Evolutionary conservation across 768 basidiomycete species (phyloP), one percentile per base, ranked within the genome.

Genomic region (Suillus tomentosus): DNA sequence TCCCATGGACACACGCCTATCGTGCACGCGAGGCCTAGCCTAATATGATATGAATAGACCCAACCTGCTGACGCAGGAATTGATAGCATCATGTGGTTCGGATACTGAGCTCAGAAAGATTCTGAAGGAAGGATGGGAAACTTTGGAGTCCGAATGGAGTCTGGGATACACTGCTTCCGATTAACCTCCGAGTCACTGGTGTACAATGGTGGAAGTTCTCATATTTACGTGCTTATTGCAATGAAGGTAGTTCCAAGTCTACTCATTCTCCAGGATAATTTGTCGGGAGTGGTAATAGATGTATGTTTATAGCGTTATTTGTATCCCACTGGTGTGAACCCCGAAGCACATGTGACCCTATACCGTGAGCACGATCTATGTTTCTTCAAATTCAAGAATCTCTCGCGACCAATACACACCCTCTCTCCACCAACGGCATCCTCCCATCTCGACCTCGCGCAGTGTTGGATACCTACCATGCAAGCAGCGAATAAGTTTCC

Each of bases 341-440:
- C 19, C 13, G 19, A 37, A 54, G 19, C 6, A 54, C 19, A 36
- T 54, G 34, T 6, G 10, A 10, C 5, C 5, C 19, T 54, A 31
- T 24, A 57, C 22, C 31, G 31, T 31, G 31, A 31, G 14, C 39
- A 27, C 10, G 24, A 57, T 40, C 15, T 27, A 40, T 5, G 17
- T 40, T 34, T 54, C 39, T 24, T 57, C 56, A 40, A 40, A 40
- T 19, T 57, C 56, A 40, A 57, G 15, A 27, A 57, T 17, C 39
- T 57, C 56, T 17, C 22, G 39, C 5, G 37, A 57, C 56, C 56
- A 57, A 40, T 27, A 15, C 17, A 11, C 24, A 3, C 22, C 56
- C 5, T 57, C 56, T 40, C 56, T 57, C 56, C 56, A 57, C 56
- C 39, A 57, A 19, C 39, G 56, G 10, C 56, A 57, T 15, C 15